Evolutionary conservation across 108 stramenopile species (phyloP).

Genomic region (Nitzschia sp.): DNA sequence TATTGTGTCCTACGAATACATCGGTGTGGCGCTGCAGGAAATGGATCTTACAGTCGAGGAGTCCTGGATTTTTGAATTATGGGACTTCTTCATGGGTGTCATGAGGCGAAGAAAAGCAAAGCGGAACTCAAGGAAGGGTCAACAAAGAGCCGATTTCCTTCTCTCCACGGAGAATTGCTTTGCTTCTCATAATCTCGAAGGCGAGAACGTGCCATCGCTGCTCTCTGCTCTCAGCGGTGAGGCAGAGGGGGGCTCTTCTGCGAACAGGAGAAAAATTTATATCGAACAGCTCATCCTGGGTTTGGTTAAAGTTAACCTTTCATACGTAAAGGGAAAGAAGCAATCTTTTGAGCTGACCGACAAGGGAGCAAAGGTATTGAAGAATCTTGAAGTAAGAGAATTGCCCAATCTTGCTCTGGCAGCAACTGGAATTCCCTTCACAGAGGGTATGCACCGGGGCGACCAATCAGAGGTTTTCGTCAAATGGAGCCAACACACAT

Average conservation of each 20-base stretch:
- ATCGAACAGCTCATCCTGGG: conserved; percentile 75
- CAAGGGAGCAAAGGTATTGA: conserved; percentile 28
- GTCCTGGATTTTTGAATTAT: conserved; percentile 66
- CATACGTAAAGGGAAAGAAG: conserved; percentile 75
- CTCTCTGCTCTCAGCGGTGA: conserved; percentile 23
- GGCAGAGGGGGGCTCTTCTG: conserved; percentile 1
- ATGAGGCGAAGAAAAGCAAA: conserved; percentile 41
- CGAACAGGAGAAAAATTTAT: conserved; percentile 53
- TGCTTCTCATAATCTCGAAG: not conserved
- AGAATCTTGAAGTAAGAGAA: conserved; percentile 23
- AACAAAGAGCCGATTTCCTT: conserved; percentile 14
- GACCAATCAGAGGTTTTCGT: conserved; percentile 47
- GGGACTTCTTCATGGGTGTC: conserved; percentile 67
- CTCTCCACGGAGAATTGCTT: conserved; percentile 29
- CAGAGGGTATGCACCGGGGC: not conserved
- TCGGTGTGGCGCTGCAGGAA: conserved; percentile 70
- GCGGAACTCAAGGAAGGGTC: conserved; percentile 28
- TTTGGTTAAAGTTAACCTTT: conserved; percentile 69
- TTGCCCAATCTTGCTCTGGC: conserved; percentile 22
- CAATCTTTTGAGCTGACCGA: conserved; percentile 39
- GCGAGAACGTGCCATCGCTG: conserved; percentile 7
- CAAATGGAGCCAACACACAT: conserved; percentile 52
- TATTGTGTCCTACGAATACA: conserved; percentile 71
- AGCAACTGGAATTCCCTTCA: not conserved
- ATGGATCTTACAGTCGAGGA: conserved; percentile 86